These are phyloP conservation scores for Singerocomus inundabilis DNA, from an alignment of 1,284 basidiomycete genomes.

Conservation along the genomic window DNA sequence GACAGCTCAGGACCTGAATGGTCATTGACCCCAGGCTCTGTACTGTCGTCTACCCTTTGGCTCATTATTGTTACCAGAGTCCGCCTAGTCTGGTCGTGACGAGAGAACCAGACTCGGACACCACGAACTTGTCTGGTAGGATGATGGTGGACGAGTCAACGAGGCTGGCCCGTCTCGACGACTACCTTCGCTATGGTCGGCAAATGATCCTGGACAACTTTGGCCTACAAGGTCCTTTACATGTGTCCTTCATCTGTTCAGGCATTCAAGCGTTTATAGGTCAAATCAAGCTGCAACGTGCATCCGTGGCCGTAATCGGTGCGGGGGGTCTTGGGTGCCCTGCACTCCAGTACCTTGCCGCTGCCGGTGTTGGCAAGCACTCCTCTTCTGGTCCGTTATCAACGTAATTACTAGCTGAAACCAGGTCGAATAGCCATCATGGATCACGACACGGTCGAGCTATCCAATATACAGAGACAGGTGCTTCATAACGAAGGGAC, in stretches of 20 bases:
- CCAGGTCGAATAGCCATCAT: constrained; percentile 82
- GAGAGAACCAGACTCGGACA: constrained; percentile 1
- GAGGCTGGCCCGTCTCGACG: constrained; percentile 48
- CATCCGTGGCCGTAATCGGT: constrained; percentile 86
- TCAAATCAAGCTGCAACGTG: constrained; percentile 76
- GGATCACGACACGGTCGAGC: constrained; percentile 88
- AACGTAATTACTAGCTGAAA: constrained; percentile 5
- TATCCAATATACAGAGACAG: constrained; percentile 94
- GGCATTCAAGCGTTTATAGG: constrained; percentile 46
- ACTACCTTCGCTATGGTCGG: constrained; percentile 91
- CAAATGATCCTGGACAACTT: constrained; percentile 96
- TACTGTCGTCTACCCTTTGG: neutral
- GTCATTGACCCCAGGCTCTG: too few species aligned
- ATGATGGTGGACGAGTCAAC: constrained; percentile 10
- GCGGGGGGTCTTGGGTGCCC: constrained; percentile 98
- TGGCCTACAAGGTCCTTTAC: constrained; percentile 70
- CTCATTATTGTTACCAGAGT: neutral
- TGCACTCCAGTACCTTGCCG: constrained; percentile 89
- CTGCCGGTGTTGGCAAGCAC: constrained; percentile 82
- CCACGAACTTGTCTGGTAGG: neutral
- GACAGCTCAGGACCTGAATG: too few species aligned
- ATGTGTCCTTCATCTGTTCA: neutral
- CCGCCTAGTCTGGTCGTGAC: neutral
- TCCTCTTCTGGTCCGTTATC: constrained; percentile 1
- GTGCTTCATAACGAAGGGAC: constrained; percentile 82